Evolutionary conservation across 306 rosid species (phyloP), one percentile per base, ranked within the genome.

Genomic region (Begonia loranthoides): DNA sequence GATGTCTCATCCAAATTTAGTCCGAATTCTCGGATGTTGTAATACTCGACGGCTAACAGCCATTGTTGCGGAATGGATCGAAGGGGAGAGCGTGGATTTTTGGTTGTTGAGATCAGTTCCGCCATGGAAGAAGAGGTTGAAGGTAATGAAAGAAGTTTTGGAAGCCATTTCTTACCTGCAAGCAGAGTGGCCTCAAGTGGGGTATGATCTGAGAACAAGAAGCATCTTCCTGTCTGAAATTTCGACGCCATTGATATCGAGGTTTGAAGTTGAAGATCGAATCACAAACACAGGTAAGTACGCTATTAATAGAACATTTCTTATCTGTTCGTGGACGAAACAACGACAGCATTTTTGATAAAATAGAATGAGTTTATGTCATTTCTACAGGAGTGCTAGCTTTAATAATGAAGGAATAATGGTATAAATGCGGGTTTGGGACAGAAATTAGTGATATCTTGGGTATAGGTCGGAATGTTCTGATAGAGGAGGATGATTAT

Each of bases 161-260:
- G 74, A 77, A 17, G 82, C 85, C 15, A 66, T 84, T 66, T 15
- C 54, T 12, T 77, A 80, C 73, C 47, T 84, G 58, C 75, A 74
- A 4, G 75, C 75, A 61, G 73, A 70, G 52, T 80, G 94, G 88
- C 86, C 86, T 55, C 65, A 57, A 55, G 82, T 84, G 39, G 86
- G 66, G 12, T 80, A 77, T 56, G 94, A 77, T 45, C 81, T 84
- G 38, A 72, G 70, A 17, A 70, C 70, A 55, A 66, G 64, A 46
- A 84, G 74, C 67, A 57, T 80, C 38, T 59, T 84, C 34, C 36
- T 84, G 66, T 68, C 79, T 8, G 59, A 67, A 22, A 57, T 66
- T 49, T 41, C 56, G 16, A 76, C 58, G 56, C 86, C 88, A 7
- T 48, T 62, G 49, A 80, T 84, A 67, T 77, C 88, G 0, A 73